Base-by-base conservation (phyloP, 2,329 filamentous ascomycete genomes). In the Hypoxylon sp. region DNA sequence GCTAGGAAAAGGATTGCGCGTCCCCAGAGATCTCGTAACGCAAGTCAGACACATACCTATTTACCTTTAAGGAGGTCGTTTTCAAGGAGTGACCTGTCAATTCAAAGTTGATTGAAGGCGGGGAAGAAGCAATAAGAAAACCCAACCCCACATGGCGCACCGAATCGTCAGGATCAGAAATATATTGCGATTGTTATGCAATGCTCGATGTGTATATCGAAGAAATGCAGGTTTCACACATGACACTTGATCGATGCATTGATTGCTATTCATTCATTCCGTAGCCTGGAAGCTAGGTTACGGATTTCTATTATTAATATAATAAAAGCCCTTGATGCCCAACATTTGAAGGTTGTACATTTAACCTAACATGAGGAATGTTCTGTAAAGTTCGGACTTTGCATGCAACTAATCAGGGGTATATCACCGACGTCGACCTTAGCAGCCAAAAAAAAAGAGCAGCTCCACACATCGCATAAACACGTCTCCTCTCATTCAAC, bases 351-450 rank as follows among this genome's bases (percentile, higher is more conserved):
- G 40, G 40, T 44, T 10, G 42, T 30, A 46, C 61, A 55, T 54
- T 64, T 64, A 61, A 69, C 62, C 37, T 50, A 62, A 66, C 42
- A 44, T 20, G 20, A 20, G 20, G 20, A 20, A 20, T 44, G 14
- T 30, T 59, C 53, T 17, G 31, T 53, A 57, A 42, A 61, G 17
- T 59, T 44, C 7, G 33, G 17, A 37, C 22, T 42, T 59, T 22
- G 11, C 53, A 27, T 48, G 56, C 42, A 69, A 54, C 51, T 27
- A 40, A 64, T 44, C 35, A 57, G 63, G 67, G 66, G 69, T 72
- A 72, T 72, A 72, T 72, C 66, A 64, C 55, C 40, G 35, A 17
- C 61, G 58, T 71, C 54, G 57, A 63, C 33, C 69, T 67, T 48
- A 60, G 57, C n/a, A 56, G 13, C 58, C 49, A 33, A 56, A 48